Evolutionary conservation across 768 basidiomycete species (phyloP).

Genomic region (Psilocybe tampanensis): DNA sequence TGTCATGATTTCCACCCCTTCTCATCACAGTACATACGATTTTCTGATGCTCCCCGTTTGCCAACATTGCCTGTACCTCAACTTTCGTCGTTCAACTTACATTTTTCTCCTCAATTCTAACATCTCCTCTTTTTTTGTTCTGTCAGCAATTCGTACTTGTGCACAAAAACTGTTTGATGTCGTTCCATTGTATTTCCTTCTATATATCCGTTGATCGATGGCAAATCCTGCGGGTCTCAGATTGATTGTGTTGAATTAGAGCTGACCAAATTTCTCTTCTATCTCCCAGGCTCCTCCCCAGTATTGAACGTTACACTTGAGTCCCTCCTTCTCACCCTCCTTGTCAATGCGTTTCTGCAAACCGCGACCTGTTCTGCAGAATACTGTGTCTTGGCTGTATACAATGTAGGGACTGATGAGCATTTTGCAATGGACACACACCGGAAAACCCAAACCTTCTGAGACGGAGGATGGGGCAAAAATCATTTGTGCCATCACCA

Average conservation of each 20-base stretch:
- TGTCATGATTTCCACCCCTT: constrained; percentile 4
- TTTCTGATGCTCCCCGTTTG: constrained; percentile 11
- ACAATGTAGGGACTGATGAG: background rate
- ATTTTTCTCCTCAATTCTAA: constrained; percentile 13
- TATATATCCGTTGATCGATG: constrained; percentile 27
- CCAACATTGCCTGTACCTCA: constrained; percentile 15
- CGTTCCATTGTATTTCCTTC: constrained; percentile 17
- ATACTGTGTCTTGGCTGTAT: constrained; percentile 77
- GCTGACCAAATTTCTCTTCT: constrained; percentile 72
- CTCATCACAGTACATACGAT: constrained; percentile 4
- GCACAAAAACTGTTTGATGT: constrained; percentile 22
- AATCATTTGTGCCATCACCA: constrained; percentile 95
- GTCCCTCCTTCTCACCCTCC: constrained; percentile 65
- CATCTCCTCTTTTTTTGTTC: constrained; percentile 13
- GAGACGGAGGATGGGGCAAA: constrained; percentile 87
- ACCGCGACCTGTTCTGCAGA: constrained; percentile 79
- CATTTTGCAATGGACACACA: background rate
- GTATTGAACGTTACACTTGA: constrained; percentile 73
- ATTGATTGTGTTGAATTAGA: constrained; percentile 28
- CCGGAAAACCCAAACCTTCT: constrained; percentile 51
- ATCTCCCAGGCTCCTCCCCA: constrained; percentile 98
- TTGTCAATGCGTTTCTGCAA: constrained; percentile 76
- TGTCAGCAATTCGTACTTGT: constrained; percentile 10
- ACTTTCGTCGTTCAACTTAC: constrained; percentile 16
- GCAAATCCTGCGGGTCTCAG: constrained; percentile 8